These are phyloP conservation scores for Phytopythium kandeliae DNA, from an alignment of 352 stramenopile genomes.

Conservation along the genomic window DNA sequence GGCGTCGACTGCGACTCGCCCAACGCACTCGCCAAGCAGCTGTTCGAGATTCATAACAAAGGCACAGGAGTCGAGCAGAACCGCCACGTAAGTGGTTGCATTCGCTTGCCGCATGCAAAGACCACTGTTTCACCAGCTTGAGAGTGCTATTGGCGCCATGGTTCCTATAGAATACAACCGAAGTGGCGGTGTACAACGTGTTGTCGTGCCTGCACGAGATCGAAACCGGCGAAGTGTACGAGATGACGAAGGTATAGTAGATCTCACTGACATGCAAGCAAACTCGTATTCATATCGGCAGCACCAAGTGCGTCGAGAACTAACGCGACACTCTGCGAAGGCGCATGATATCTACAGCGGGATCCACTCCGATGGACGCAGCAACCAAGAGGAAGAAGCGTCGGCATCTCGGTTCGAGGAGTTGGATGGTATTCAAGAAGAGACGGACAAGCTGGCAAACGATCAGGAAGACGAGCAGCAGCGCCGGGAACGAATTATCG, in stretches of 20 bases:
- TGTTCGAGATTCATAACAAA: slow-evolving; percentile 94
- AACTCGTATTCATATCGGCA: too few relatives aligned
- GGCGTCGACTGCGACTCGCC: slow-evolving; percentile 77
- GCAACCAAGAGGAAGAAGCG: slow-evolving; percentile 6
- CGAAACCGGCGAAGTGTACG: slow-evolving; percentile 83
- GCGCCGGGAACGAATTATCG: slow-evolving; percentile 30
- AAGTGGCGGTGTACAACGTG: slow-evolving; percentile 92
- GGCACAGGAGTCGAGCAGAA: slow-evolving; percentile 92
- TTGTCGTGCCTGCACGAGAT: slow-evolving; percentile 89
- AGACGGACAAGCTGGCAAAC: background rate
- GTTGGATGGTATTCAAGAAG: slow-evolving; percentile 13
- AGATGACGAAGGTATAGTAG: slow-evolving; percentile 70
- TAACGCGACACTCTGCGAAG: slow-evolving; percentile 8
- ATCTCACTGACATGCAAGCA: background rate
- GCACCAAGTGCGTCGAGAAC: background rate
- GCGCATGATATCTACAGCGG: slow-evolving; percentile 84
- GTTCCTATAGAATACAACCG: slow-evolving; percentile 70
- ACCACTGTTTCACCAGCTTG: too few relatives aligned
- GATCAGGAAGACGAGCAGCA: slow-evolving; percentile 25
- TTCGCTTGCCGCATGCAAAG: too few relatives aligned
- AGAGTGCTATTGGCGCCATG: too few relatives aligned
- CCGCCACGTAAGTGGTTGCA: slow-evolving; percentile 84
- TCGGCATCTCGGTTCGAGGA: slow-evolving; percentile 20
- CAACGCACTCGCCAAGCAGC: slow-evolving; percentile 72
- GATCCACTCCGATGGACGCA: slow-evolving; percentile 32